A percentile compares a stretch with the other conserved stretches of the same genome.
Conservation (phyloP, 2,329 filamentous ascomycete species). For the Cordyceps cicadae region DNA sequence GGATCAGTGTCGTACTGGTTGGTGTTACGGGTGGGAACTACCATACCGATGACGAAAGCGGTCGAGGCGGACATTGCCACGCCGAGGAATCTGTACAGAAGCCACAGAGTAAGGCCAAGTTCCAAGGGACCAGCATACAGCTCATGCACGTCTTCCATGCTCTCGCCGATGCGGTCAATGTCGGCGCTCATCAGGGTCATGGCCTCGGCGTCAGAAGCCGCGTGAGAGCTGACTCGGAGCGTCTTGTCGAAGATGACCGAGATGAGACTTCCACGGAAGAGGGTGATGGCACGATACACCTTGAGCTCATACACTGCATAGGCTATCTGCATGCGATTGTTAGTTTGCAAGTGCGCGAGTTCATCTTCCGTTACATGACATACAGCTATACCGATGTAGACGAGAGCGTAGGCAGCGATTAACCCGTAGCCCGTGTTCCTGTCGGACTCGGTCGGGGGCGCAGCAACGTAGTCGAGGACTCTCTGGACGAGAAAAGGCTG, state of each 20-base stretch:
- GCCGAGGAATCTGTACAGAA: conserved; percentile 22
- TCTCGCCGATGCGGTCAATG: conserved; percentile 26
- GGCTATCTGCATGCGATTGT: neutral
- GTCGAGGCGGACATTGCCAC: conserved; percentile 17
- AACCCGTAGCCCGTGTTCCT: conserved; percentile 28
- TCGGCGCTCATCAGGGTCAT: conserved; percentile 37
- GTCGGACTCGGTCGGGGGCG: conserved; percentile 17
- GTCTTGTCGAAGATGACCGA: conserved; percentile 43
- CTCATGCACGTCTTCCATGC: conserved; percentile 24
- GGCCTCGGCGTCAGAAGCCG: conserved; percentile 25
- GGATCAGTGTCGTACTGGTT: neutral
- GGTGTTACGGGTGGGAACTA: neutral
- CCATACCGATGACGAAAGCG: conserved; percentile 17
- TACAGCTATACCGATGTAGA: conserved; percentile 34
- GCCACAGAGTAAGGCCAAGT: conserved; percentile 25
- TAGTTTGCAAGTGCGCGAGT: neutral
- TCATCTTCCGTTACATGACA: neutral
- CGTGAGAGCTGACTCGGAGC: conserved; percentile 22
- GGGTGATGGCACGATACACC: conserved; percentile 26
- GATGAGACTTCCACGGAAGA: conserved; percentile 26
- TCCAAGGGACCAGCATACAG: conserved; percentile 28
- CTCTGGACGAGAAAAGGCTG: conserved; percentile 35
- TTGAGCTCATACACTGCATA: conserved; percentile 23
- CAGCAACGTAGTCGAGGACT: conserved; percentile 23
- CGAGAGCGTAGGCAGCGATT: conserved; percentile 29